phyloP scores from a whole-genome alignment of 805 yeast genomes.

The Hanseniaspora lindneri region DNA sequence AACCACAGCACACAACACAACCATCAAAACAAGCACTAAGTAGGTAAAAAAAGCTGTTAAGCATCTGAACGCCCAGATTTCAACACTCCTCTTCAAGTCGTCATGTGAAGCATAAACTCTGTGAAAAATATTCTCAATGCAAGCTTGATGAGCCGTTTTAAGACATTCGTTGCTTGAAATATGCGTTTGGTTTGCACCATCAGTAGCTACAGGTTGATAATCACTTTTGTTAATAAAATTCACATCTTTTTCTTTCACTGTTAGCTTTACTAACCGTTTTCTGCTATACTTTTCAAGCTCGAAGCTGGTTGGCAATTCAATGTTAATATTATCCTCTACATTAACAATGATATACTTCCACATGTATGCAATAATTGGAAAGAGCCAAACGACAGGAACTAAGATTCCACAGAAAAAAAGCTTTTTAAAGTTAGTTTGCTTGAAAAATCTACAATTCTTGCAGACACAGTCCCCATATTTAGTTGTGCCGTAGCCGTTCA shows the following conservation, averaged over 20 bases:
- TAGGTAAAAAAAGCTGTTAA: not conserved
- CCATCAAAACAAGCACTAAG: not conserved
- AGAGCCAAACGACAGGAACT: conserved; percentile 7
- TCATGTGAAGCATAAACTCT: not conserved
- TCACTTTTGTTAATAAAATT: no score
- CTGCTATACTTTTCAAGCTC: not conserved
- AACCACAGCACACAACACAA: not conserved
- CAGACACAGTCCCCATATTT: conserved; percentile 8
- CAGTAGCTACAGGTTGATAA: no score
- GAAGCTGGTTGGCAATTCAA: not conserved
- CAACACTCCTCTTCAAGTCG: not conserved
- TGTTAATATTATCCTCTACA: not conserved
- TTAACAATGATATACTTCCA: not conserved
- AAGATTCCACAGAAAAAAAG: conserved; percentile 4
- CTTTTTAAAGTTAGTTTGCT: not conserved
- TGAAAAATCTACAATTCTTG: not conserved
- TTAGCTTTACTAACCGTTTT: not conserved
- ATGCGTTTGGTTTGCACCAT: no score
- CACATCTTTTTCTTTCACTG: not conserved
- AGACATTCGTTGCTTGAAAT: no score
- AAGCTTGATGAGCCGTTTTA: no score
- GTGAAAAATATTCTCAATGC: not conserved
- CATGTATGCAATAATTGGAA: not conserved
- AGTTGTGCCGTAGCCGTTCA: not conserved
- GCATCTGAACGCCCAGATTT: not conserved